Evolutionary conservation across 495 filamentous ascomycete species (phyloP).

Genomic region (Ramalina peruviana): DNA sequence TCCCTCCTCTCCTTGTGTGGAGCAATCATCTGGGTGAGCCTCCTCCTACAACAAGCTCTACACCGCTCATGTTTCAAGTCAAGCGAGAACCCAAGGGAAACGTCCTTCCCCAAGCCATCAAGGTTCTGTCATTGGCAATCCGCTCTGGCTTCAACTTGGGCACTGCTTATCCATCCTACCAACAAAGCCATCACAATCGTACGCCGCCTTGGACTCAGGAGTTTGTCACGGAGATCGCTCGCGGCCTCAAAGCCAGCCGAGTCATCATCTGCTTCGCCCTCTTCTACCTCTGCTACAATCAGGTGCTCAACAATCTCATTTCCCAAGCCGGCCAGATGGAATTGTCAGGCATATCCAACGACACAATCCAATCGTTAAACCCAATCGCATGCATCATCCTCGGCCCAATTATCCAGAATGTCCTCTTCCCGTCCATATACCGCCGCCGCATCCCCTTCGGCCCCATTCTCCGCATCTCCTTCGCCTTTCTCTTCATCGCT

Average conservation of each 20-base stretch:
- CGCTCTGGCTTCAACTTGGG: slow-evolving; percentile 19
- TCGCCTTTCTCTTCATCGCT: slow-evolving; percentile 31
- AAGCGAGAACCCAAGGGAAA: slow-evolving; percentile 27
- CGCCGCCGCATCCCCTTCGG: slow-evolving; percentile 25
- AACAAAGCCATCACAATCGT: slow-evolving; percentile 14
- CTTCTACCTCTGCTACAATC: slow-evolving; percentile 20
- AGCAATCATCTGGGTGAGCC: slow-evolving; percentile 12
- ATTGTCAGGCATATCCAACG: slow-evolving; percentile 32
- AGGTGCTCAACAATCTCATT: slow-evolving; percentile 35
- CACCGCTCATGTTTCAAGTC: slow-evolving; percentile 18
- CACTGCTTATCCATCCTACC: slow-evolving; percentile 14
- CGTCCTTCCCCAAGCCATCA: slow-evolving; percentile 27
- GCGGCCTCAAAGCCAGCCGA: slow-evolving; percentile 17
- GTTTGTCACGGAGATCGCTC: slow-evolving; percentile 38
- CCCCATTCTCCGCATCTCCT: slow-evolving; percentile 37
- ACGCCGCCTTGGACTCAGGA: slow-evolving; percentile 18
- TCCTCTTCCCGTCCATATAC: slow-evolving; percentile 31
- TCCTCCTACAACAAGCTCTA: slow-evolving; percentile 2
- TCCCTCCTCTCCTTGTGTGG: slow-evolving; percentile 21
- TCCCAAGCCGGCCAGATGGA: slow-evolving; percentile 42
- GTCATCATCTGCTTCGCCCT: slow-evolving; percentile 23
- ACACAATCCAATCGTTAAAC: slow-evolving; percentile 28
- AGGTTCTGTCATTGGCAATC: slow-evolving; percentile 14
- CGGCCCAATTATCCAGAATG: slow-evolving; percentile 32
- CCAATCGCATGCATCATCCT: slow-evolving; percentile 30